Conservation (phyloP, 371 early-diverging fungal genomes). For the Cokeromyces recurvatus region DNA sequence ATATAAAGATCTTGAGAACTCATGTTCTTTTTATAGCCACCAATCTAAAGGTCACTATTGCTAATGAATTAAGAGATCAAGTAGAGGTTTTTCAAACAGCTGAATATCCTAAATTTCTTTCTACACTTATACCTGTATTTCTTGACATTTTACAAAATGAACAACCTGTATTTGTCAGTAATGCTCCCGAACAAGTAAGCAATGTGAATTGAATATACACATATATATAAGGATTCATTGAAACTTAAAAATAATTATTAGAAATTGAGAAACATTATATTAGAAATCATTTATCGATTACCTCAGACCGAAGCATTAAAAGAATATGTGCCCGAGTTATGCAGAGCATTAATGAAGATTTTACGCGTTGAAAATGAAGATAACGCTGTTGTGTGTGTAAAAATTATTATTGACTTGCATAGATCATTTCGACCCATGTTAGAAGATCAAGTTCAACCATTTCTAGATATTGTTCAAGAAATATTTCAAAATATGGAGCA, state of each 20-base stretch:
- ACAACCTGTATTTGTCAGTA: constrained; percentile 76
- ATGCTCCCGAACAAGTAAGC: constrained; percentile 79
- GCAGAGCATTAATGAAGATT: constrained; percentile 69
- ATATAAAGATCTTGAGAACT: background rate
- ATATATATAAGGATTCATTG: background rate
- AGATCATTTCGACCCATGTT: constrained; percentile 76
- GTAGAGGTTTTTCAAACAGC: constrained; percentile 83
- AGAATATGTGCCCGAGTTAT: constrained; percentile 55
- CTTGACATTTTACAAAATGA: constrained; percentile 70
- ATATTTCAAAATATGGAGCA: constrained; percentile 90
- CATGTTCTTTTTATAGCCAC: constrained; percentile 20
- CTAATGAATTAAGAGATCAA: constrained; percentile 87
- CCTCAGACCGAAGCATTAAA: constrained; percentile 81
- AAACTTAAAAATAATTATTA: too few species aligned
- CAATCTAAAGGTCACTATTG: constrained; percentile 76
- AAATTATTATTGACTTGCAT: constrained; percentile 93
- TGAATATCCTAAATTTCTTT: constrained; percentile 79
- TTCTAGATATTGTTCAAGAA: constrained; percentile 87
- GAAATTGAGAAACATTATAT: constrained; percentile 87
- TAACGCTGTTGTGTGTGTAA: constrained; percentile 88
- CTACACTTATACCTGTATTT: constrained; percentile 81
- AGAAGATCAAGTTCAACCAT: constrained; percentile 85
- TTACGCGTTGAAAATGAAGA: constrained; percentile 94
- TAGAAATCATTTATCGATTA: constrained; percentile 91
- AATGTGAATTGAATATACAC: background rate